A percentile compares a stretch with the other conserved stretches of the same genome.
Conservation (phyloP, 768 basidiomycete species). For the Phlegmacium glaucopus region DNA sequence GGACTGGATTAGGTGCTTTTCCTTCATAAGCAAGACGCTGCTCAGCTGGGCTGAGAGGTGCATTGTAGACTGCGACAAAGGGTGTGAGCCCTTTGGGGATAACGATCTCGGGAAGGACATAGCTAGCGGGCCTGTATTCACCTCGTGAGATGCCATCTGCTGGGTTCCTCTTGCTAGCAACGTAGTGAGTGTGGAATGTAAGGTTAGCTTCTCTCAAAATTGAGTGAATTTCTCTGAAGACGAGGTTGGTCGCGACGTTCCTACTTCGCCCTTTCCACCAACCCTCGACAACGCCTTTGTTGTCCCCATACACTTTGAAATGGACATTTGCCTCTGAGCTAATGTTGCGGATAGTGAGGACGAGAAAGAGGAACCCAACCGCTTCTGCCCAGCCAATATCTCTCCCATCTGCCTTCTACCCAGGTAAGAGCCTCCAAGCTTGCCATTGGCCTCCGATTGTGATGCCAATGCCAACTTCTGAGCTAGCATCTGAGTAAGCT, state of each 20-base stretch:
- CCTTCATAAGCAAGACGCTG: background rate
- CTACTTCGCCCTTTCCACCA: constrained; percentile 38
- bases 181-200: constrained; percentile 27
- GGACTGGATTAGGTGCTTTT: background rate
- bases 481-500: constrained; percentile 43
- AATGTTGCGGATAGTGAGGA: constrained; percentile 4
- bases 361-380: constrained; percentile 39
- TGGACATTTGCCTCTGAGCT: constrained; percentile 2
- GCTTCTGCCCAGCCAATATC: constrained; percentile 49
- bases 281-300: constrained; percentile 36
- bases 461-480: constrained; percentile 32
- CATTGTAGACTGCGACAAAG: constrained; percentile 23
- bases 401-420: constrained; percentile 12
- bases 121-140: constrained; percentile 13
- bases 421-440: constrained; percentile 23
- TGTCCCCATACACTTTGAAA: constrained; percentile 32
- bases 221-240: constrained; percentile 24
- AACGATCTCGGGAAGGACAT: constrained; percentile 23
- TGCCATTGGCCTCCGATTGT: constrained; percentile 25
- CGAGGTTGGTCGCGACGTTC: constrained; percentile 24
- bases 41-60: constrained; percentile 8
- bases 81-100: constrained; percentile 21
- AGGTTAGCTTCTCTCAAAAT: background rate
- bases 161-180: constrained; percentile 32
- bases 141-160: constrained; percentile 37